Percentiles rank a stretch among this genome's conserved stretches.
Evolutionary conservation across 2,329 filamentous ascomycete genomes (phyloP).

Genomic region (Rhexocercosporidium sp.): DNA sequence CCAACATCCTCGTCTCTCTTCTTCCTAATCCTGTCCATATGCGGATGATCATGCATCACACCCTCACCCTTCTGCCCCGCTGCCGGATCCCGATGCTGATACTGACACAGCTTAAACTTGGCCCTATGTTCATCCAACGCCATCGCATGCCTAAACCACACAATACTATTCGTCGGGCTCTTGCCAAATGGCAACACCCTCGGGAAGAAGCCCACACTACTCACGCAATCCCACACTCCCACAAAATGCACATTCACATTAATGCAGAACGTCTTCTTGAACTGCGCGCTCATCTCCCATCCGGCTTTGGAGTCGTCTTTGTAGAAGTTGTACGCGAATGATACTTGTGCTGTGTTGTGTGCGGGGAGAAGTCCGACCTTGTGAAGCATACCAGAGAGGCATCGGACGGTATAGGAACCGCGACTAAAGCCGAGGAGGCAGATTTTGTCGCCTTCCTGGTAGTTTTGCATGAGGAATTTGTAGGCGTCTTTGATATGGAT

Average conservation of each 20-base stretch:
- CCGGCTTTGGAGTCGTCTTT: slow-evolving; percentile 47
- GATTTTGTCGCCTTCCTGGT: slow-evolving; percentile 52
- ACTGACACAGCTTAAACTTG: slow-evolving; percentile 51
- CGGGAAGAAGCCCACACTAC: slow-evolving; percentile 48
- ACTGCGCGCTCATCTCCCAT: slow-evolving; percentile 48
- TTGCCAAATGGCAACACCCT: slow-evolving; percentile 47
- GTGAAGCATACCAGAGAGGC: slow-evolving; percentile 51
- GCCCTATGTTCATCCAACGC: slow-evolving; percentile 49
- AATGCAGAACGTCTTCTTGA: slow-evolving; percentile 52
- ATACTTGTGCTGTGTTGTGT: slow-evolving; percentile 64
- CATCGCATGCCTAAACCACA: slow-evolving; percentile 51
- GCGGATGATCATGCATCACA: not conserved
- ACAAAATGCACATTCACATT: slow-evolving; percentile 50
- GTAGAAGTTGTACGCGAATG: slow-evolving; percentile 52
- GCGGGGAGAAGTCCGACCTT: slow-evolving; percentile 47
- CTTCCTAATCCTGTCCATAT: no score
- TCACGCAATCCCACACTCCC: slow-evolving; percentile 50
- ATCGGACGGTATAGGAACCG: slow-evolving; percentile 56
- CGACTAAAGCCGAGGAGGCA: slow-evolving; percentile 55
- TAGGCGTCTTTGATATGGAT: slow-evolving; percentile 49
- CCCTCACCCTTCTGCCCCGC: slow-evolving; percentile 1
- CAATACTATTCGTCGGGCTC: slow-evolving; percentile 44
- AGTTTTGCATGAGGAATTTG: slow-evolving; percentile 55
- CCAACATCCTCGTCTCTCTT: not conserved
- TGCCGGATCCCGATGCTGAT: slow-evolving; percentile 41